These are phyloP conservation scores for Boletus rex-veris DNA, from an alignment of 768 basidiomycete genomes.

Conservation along the genomic window DNA sequence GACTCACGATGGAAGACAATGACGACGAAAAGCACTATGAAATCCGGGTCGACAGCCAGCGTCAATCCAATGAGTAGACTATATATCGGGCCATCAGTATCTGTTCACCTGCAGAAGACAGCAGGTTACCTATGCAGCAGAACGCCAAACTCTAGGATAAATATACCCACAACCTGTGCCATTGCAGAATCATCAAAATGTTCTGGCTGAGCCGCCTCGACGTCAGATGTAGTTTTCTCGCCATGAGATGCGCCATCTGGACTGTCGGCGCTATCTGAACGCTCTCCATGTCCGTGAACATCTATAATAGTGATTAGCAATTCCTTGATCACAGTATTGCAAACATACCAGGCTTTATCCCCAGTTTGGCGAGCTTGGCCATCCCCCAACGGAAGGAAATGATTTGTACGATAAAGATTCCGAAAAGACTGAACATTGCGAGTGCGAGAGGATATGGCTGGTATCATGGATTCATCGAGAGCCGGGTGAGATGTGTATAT, in stretches of 20 bases:
- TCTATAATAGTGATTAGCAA: slow-evolving; percentile 36
- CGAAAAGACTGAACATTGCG: slow-evolving; percentile 76
- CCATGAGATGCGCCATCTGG: slow-evolving; percentile 43
- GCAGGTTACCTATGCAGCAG: slow-evolving; percentile 64
- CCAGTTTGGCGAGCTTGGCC: slow-evolving; percentile 61
- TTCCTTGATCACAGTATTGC: neutral
- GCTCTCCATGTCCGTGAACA: slow-evolving; percentile 60
- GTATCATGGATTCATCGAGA: neutral
- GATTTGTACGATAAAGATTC: slow-evolving; percentile 81
- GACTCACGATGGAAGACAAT: slow-evolving; percentile 86
- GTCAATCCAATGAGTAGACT: slow-evolving; percentile 88
- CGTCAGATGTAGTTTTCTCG: slow-evolving; percentile 21
- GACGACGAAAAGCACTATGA: slow-evolving; percentile 86
- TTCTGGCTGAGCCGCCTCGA: slow-evolving; percentile 20
- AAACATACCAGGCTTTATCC: slow-evolving; percentile 55
- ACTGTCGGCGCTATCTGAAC: slow-evolving; percentile 64
- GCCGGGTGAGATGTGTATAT: neutral
- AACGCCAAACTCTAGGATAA: slow-evolving; percentile 93
- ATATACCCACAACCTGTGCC: slow-evolving; percentile 83
- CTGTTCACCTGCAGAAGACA: neutral
- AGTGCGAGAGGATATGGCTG: slow-evolving; percentile 83
- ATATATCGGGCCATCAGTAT: neutral
- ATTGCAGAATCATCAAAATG: slow-evolving; percentile 40
- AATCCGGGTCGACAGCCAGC: slow-evolving; percentile 76
- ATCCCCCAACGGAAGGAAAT: slow-evolving; percentile 86